A percentile compares a stretch with the other conserved stretches of the same genome.
phyloP scores from a whole-genome alignment of 495 filamentous ascomycete species.

The Penicillium roqueforti region DNA sequence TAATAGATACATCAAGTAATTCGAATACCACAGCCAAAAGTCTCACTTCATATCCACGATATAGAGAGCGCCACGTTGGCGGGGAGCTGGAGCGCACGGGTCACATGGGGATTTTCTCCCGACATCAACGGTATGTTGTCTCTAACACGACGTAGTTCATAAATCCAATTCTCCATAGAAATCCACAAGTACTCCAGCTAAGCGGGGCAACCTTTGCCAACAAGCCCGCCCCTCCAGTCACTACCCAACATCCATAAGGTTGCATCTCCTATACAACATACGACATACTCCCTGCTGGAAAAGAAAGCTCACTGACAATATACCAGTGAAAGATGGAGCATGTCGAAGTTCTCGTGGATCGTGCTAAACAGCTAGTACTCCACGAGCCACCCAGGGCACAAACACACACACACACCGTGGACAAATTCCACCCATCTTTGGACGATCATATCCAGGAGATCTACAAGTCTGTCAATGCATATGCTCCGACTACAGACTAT shows the following conservation, averaged over 20 bases:
- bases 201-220: constrained; percentile 1
- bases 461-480: constrained; percentile 23
- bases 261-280: not conserved
- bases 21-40: no score
- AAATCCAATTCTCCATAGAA: no score
- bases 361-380: constrained; percentile 19
- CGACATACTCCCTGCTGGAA: not conserved
- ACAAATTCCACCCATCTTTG: constrained; percentile 28
- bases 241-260: not conserved
- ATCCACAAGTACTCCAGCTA: no score
- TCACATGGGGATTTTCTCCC: constrained; percentile 4
- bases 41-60: not conserved
- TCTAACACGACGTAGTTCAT: no score
- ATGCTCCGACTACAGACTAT: constrained; percentile 6
- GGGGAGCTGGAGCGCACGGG: constrained; percentile 3
- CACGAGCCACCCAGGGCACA: constrained; percentile 3
- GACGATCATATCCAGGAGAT: constrained; percentile 31
- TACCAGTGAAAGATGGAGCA: constrained; percentile 13
- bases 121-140: not conserved
- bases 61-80: constrained; percentile 3
- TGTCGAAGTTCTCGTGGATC: constrained; percentile 20
- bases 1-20: no score
- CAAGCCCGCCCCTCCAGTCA: not conserved
- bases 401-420: constrained; percentile 11
- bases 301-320: not conserved